Base-by-base conservation (phyloP, 495 filamentous ascomycete genomes). In the Hyphodiscus hymeniophilus region DNA sequence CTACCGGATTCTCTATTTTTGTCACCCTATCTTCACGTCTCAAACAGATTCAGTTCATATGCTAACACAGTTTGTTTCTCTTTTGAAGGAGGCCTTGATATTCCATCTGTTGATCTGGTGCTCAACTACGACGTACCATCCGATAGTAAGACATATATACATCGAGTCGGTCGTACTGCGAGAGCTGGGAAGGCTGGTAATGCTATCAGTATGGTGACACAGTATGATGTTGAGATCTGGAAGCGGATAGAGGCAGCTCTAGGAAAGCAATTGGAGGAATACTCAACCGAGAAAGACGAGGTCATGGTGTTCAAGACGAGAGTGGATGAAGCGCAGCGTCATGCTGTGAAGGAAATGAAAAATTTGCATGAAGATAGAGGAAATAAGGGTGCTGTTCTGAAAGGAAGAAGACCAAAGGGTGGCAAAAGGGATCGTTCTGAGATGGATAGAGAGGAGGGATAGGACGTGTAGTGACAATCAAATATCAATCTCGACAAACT, bases 41-140 rank as follows among this genome's bases (percentile, higher is more conserved):
- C n/a, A n/a, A n/a, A n/a, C n/a, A n/a, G n/a, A n/a, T n/a, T n/a
- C n/a, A n/a, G n/a, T n/a, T n/a, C n/a, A n/a, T n/a, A n/a, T n/a
- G n/a, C n/a, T n/a, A n/a, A n/a, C n/a, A n/a, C n/a, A n/a, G n/a
- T n/a, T n/a, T n/a, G n/a, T n/a, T n/a, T n/a, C n/a, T n/a, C n/a
- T n/a, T n/a, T n/a, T n/a, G n/a, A n/a, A n/a, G n/a, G n/a, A n/a
- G 92, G 92, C 70, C 74, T 98, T 7, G 92, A 98, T 76, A 94
- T 97, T 49, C 89, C 91, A 17, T 80, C 79, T 38, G 92, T 98
- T 3, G 90, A 95, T 51, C 65, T 89, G 0, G 89, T 98, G 3
- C 56, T 98, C 43, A 95, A 96, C 63, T 85, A 79, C 50, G 91
- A 96, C 59, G 67, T 95, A 7, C 86, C 87, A 0, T 70, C 71